Evolutionary conservation across 2,329 filamentous ascomycete genomes (phyloP), one percentile per base, ranked within the genome.

Genomic region (Xylariales sp.): DNA sequence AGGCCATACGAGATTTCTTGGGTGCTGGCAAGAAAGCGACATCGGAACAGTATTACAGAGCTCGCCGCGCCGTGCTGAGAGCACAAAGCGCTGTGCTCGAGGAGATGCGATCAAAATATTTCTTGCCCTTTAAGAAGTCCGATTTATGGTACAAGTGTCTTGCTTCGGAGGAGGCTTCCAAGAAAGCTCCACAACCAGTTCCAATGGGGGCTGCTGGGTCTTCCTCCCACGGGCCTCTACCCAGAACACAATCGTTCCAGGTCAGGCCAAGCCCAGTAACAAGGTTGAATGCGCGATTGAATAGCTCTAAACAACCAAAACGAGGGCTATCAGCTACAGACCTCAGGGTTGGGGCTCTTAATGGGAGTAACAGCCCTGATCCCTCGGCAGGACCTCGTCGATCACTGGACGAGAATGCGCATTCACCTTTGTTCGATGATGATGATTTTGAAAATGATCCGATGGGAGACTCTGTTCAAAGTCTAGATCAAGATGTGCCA

Each of bases 141-240:
- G 93, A 97, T 54, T 63, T 98, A 1, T 98, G 89, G 59, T 97
- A 93, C 69, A 98, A 98, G 59, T 96, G 90, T 57, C 72, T 98
- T 2, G 88, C 91, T 6, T 86, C 91, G 11, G 88, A 95, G 53
- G 89, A 95, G 61, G 73, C 78, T 29, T 70, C 76, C 2, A 70
- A 59, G 38, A 69, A 55, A 29, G 50, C 41, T 21, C 41, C 31
- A 23, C 14, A 34, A 39, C 29, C 40, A 17, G 52, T 29, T 19
- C 52, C 37, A 29, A 40, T 35, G 24, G 46, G 10, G 18, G 47
- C 41, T 24, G 47, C 51, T 21, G 54, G 50, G 7, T 51, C 54
- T 33, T 51, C 52, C 7, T 45, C 47, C 19, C 45, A 18, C 27
- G 52, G 49, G 35, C 55, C 55, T 33, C 44, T 56, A 21, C 49